These are phyloP conservation scores for Leccinum ochraceum DNA, from an alignment of 768 basidiomycete genomes.

Conservation along the genomic window DNA sequence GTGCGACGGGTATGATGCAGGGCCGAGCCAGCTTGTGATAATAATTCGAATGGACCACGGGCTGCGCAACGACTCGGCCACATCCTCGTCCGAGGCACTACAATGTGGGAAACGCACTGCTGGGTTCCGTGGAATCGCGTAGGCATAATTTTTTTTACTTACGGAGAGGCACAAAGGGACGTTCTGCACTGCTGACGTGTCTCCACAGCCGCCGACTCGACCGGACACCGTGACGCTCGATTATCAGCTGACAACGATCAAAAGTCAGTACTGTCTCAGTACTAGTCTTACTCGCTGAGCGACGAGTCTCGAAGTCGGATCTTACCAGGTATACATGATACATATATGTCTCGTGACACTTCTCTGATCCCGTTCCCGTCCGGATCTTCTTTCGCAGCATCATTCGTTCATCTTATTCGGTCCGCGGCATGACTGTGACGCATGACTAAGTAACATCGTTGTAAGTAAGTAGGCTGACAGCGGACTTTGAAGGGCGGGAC, in stretches of 20 bases:
- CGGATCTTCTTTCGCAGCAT: neutral
- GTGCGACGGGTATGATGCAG: neutral
- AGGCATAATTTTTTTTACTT: neutral
- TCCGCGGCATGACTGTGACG: neutral
- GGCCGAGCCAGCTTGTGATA: conserved; percentile 1
- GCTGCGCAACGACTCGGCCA: neutral
- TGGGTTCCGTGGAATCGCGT: neutral
- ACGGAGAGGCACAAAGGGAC: neutral
- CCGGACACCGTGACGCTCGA: neutral
- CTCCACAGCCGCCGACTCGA: neutral
- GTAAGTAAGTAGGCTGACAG: neutral
- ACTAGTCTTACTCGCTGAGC: too few species aligned
- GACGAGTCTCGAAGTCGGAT: neutral
- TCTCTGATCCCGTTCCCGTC: neutral
- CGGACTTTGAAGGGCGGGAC: neutral
- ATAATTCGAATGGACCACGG: neutral
- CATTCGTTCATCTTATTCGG: neutral
- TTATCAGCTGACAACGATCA: neutral
- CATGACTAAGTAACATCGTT: neutral
- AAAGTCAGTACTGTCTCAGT: neutral
- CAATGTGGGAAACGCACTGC: neutral
- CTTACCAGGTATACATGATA: neutral
- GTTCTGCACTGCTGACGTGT: conserved; percentile 1
- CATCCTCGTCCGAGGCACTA: neutral
- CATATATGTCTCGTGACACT: neutral